These are phyloP conservation scores for Aspergillus sp. DNA, from an alignment of 2,329 filamentous ascomycete species.

Conservation along the genomic window DNA sequence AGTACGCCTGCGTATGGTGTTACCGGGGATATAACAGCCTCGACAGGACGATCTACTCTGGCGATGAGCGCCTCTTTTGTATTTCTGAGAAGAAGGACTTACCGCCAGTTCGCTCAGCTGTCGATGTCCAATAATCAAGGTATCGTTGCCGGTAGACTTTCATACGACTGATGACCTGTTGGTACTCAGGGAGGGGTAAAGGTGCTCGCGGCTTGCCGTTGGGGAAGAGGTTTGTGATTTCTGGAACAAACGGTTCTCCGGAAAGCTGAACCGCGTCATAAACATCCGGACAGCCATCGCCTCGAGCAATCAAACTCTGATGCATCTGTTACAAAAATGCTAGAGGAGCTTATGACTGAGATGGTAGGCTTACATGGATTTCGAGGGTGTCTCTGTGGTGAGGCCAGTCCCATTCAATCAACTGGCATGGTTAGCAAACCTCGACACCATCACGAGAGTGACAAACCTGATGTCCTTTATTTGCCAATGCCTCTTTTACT, in stretches of 20 bases:
- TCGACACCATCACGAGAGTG: not conserved
- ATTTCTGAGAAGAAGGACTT: not conserved
- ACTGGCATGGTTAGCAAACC: slow-evolving; percentile 5
- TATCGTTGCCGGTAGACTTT: slow-evolving; percentile 12
- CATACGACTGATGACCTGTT: slow-evolving; percentile 10
- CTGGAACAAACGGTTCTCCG: slow-evolving; percentile 12
- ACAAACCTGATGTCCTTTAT: slow-evolving; percentile 13
- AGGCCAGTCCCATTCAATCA: slow-evolving; percentile 15
- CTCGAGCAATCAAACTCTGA: slow-evolving; percentile 13
- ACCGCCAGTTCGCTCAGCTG: slow-evolving; percentile 11
- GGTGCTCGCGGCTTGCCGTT: slow-evolving; percentile 11
- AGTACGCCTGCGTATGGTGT: slow-evolving; percentile 16
- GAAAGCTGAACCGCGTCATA: slow-evolving; percentile 13
- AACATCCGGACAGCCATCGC: slow-evolving; percentile 14
- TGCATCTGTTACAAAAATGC: slow-evolving; percentile 1
- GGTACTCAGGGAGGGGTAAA: slow-evolving; percentile 9
- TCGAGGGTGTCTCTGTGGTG: slow-evolving; percentile 6
- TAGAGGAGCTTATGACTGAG: not conserved
- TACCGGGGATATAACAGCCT: slow-evolving; percentile 14
- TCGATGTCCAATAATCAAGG: slow-evolving; percentile 14
- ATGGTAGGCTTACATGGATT: slow-evolving; percentile 13
- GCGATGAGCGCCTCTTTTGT: not conserved
- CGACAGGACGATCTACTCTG: slow-evolving; percentile 9
- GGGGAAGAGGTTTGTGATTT: slow-evolving; percentile 14
- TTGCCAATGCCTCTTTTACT: slow-evolving; percentile 12